Evolutionary conservation across 108 stramenopile species (phyloP), one percentile per base, ranked within the genome.

Genomic region (Discostella stelligeroides): DNA sequence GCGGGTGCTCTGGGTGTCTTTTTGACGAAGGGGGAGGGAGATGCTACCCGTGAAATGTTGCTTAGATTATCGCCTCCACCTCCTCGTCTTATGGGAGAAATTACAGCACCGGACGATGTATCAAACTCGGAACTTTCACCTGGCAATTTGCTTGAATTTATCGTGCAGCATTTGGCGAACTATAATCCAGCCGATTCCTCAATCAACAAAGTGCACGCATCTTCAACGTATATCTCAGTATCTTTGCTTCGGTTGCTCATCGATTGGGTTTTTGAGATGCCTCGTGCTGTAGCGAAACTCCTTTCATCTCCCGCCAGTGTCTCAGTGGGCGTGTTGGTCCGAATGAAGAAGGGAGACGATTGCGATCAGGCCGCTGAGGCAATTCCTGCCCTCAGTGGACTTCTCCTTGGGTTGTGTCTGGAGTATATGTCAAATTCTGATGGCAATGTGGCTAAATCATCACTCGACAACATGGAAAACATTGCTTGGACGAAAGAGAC

Each of bases 341-440:
- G 77, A 53, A 61, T 66, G 1, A 79, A 65, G 40, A 49, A 47
- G 46, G 51, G 18, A 18, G 14, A 28, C 4, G 38, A 56, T 24
- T 40, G 43, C 39, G 7, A 25, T 72, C 18, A 60, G 0, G 43
- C 48, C 20, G 12, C 42, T 42, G 53, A 56, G 24, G 51, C 77
- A 2, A 47, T 80, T 0, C 40, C 82, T 64, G 78, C 74, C 17
- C 39, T 89, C 56, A 74, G 79, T 43, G 79, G 85, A 24, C 58
- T 92, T 18, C 53, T 92, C 45, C 75, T 92, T 24, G 91, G 91
- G 10, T 69, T 89, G 25, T 69, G 82, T 21, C 82, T 92, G 81
- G 86, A 88, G 58, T 72, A 82, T 37, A 80, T 89, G 68, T 18
- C 53, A 12, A 76, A 76, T 42, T 71, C 76, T 14, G 68, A 66